Conservation (phyloP, 1,139 yeast genomes). For the Scheffersomyces insectosa region DNA sequence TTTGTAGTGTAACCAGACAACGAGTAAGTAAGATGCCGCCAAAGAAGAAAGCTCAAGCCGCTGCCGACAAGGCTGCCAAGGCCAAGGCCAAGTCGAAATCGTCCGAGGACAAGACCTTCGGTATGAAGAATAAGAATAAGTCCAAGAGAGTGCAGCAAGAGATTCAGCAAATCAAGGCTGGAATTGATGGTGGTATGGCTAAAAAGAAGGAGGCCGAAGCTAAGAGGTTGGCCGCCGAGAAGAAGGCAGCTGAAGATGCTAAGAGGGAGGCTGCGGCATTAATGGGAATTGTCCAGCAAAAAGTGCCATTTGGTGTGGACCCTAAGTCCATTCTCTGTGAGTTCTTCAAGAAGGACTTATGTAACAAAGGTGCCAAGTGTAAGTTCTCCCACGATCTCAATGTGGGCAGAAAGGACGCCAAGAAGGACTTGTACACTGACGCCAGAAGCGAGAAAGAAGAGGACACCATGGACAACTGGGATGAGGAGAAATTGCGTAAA, state of each 20-base stretch:
- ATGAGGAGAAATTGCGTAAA: constrained; percentile 86
- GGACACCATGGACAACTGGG: constrained; percentile 97
- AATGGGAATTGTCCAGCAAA: constrained; percentile 73
- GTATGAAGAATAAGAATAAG: constrained; percentile 90
- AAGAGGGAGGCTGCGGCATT: constrained; percentile 83
- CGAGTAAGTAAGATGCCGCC: constrained; percentile 44
- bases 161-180: constrained; percentile 72
- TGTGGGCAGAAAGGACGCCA: constrained; percentile 83
- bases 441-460: constrained; percentile 68
- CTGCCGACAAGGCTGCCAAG: constrained; percentile 55
- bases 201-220: constrained; percentile 78
- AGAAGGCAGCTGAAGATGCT: constrained; percentile 88
- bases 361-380: constrained; percentile 90
- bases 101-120: constrained; percentile 90
- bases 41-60: constrained; percentile 64
- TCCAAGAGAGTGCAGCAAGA: constrained; percentile 88
- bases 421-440: constrained; percentile 92
- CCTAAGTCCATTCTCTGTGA: constrained; percentile 94
- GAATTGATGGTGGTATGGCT: constrained; percentile 61
- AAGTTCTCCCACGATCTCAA: constrained; percentile 90
- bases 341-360: constrained; percentile 83
- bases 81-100: constrained; percentile 66
- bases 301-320: constrained; percentile 96
- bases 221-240: constrained; percentile 77
- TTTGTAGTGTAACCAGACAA: background rate